These are phyloP conservation scores for Penicillium lividum DNA, from an alignment of 495 filamentous ascomycete genomes.

Conservation along the genomic window DNA sequence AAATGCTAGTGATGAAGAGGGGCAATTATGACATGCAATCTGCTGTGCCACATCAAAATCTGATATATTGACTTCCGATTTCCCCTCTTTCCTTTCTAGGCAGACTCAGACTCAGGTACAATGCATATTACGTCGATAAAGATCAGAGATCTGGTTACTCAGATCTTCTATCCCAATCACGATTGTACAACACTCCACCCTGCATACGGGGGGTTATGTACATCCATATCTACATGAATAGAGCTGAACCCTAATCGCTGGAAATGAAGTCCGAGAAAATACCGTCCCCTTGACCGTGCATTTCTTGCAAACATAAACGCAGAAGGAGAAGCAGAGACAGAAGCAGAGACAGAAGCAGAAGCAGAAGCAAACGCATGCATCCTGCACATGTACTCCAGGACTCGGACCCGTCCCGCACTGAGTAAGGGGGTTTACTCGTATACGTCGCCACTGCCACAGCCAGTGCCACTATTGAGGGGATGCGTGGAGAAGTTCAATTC, in stretches of 20 bases:
- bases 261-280: no score
- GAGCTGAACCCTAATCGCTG: neutral
- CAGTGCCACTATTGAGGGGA: neutral
- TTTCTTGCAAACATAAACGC: neutral
- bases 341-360: no score
- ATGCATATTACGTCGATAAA: neutral
- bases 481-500: neutral
- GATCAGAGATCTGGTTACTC: neutral
- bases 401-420: neutral
- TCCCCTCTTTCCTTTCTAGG: neutral
- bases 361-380: neutral
- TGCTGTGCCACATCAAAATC: neutral
- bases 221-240: no score
- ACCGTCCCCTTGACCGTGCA: neutral
- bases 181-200: no score
- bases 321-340: no score
- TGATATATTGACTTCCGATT: neutral
- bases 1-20: neutral
- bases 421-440: neutral
- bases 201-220: no score
- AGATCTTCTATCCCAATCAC: neutral
- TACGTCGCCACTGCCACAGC: neutral
- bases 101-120: slow-evolving; percentile 1
- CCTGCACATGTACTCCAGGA: neutral
- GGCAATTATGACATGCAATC: neutral